phyloP scores from a whole-genome alignment of 2,329 filamentous ascomycete species.

The Colletotrichum brevisporum region DNA sequence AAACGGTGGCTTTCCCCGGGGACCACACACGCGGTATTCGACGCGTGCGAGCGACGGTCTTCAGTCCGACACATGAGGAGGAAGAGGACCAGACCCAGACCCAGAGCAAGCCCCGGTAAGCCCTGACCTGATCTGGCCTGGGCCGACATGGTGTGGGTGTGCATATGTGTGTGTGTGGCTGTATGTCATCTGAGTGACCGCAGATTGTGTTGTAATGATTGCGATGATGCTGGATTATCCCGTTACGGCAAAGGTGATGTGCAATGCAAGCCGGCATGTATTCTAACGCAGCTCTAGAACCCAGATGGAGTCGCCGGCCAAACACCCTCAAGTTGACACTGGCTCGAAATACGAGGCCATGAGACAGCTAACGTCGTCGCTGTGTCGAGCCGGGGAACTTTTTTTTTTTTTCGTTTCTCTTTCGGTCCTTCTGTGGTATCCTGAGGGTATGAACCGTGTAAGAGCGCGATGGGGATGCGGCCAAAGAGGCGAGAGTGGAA shows the following conservation, averaged over 20 bases:
- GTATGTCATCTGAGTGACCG: background rate
- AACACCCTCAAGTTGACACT: conserved; percentile 19
- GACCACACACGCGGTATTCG: conserved; percentile 12
- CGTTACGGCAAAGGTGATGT: conserved; percentile 8
- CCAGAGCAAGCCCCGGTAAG: background rate
- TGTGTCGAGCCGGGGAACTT: background rate
- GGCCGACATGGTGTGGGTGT: background rate
- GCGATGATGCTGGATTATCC: conserved; percentile 1
- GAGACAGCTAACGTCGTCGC: conserved; percentile 17
- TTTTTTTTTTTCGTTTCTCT: background rate
- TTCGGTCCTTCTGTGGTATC: conserved; percentile 1
- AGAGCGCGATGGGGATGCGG: conserved; percentile 21
- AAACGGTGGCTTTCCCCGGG: conserved; percentile 3
- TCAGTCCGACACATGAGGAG: conserved; percentile 29
- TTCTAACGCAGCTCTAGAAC: background rate
- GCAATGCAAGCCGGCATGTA: conserved; percentile 4
- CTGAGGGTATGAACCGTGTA: conserved; percentile 26
- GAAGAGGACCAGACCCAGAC: conserved; percentile 12
- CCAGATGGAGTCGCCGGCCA: conserved; percentile 34
- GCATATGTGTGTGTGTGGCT: background rate
- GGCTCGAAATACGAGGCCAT: conserved; percentile 12
- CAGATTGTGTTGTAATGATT: conserved; percentile 3
- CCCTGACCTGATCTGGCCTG: background rate
- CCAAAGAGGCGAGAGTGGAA: conserved; percentile 28
- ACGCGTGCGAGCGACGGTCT: conserved; percentile 31